Evolutionary conservation across 2,329 filamentous ascomycete species (phyloP), one percentile per base, ranked within the genome.

Genomic region (Talaromyces atroroseus): DNA sequence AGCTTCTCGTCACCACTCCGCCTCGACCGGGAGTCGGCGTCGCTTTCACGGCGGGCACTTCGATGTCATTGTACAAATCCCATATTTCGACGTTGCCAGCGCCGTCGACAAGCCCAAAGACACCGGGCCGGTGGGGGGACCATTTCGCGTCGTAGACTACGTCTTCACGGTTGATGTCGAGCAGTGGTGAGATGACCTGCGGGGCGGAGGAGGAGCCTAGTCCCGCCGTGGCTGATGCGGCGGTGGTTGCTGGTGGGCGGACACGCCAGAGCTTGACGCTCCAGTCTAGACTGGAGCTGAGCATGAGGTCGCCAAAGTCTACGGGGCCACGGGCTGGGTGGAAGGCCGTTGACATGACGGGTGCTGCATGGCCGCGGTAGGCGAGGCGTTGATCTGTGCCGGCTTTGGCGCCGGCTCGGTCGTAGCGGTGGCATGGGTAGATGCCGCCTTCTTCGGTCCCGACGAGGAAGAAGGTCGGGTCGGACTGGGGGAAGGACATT

Each of bases 251-350:
- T 63, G 69, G 73, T 42, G 67, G 74, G 45, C 91, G 88, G 14
- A 95, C 88, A 72, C 94, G 94, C 94, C 94, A 99, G 16, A 99
- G 79, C 75, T 95, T 96, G 64, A 96, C 91, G 64, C 88, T 95
- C 94, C 94, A 99, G 76, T 99, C 94, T 7, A 99, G 80, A 45
- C 89, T 92, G 3, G 90, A 89, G n/a, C 88, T 92, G 50, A 99
- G 82, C 58, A 97, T 90, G 5, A 99, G 78, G 67, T 99, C 95
- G 26, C 92, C 92, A 5, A 99, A 84, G 73, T 99, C 95, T 52
- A 99, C 87, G 2, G 92, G 91, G 1, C 94, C 95, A 53, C 89
- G 85, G 3, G 90, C 88, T 1, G 94, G 94, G 69, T 99, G 94
- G 77, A 97, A 99, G 70, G 94, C 88, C 12, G 96, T 87, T 5